Conservation (phyloP, 2,329 filamentous ascomycete species). For the Pseudogymnoascus sp. region DNA sequence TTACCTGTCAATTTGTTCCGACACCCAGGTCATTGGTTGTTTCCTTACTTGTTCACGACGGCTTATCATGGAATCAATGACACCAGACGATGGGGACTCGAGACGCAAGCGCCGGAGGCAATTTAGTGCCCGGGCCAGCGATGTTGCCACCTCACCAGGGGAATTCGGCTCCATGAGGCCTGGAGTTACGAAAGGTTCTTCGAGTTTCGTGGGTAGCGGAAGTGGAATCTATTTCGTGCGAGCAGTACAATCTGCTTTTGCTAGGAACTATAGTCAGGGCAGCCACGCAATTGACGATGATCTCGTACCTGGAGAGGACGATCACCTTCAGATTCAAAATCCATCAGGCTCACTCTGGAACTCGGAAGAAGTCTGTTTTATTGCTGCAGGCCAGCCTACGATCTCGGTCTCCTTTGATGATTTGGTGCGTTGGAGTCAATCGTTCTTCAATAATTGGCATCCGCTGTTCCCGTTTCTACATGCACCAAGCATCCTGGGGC, state of each 20-base stretch:
- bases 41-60: neutral
- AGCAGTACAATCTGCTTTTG: constrained; percentile 43
- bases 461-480: constrained; percentile 48
- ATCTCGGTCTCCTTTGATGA: constrained; percentile 36
- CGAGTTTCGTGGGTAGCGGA: constrained; percentile 48
- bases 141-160: constrained; percentile 11
- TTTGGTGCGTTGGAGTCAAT: constrained; percentile 41
- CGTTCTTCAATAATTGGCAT: constrained; percentile 52
- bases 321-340: constrained; percentile 34
- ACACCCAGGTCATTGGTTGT: neutral
- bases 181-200: constrained; percentile 35
- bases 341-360: constrained; percentile 29
- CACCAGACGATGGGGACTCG: neutral
- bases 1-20: neutral
- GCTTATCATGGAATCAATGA: neutral
- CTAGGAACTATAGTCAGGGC: constrained; percentile 21
- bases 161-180: constrained; percentile 46
- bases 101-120: neutral
- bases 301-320: constrained; percentile 50
- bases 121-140: neutral
- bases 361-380: constrained; percentile 27
- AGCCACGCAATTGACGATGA: constrained; percentile 29
- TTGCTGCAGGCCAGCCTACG: neutral
- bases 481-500: constrained; percentile 41
- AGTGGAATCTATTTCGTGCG: constrained; percentile 53